Percentiles rank a stretch among this genome's conserved stretches.
Conservation (phyloP, 2,329 filamentous ascomycete species). For the Fusarium domesticum region DNA sequence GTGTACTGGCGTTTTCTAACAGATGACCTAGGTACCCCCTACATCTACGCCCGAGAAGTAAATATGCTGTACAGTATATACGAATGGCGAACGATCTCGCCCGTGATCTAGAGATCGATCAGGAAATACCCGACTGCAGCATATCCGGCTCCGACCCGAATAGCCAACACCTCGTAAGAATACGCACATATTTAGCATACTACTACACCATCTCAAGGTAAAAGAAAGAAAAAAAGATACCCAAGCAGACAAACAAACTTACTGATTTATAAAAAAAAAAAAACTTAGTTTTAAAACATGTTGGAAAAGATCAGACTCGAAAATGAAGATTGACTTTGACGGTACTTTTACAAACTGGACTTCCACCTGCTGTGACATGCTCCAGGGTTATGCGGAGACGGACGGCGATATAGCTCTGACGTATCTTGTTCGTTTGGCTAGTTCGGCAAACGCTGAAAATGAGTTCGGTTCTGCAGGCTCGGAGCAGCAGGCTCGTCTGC, state of each 20-base stretch:
- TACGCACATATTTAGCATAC: conserved; percentile 47
- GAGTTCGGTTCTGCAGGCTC: conserved; percentile 30
- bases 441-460: conserved; percentile 39
- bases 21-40: conserved; percentile 48
- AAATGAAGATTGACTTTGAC: conserved; percentile 14
- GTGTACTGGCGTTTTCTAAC: neutral
- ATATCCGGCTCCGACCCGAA: conserved; percentile 3
- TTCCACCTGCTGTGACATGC: conserved; percentile 42
- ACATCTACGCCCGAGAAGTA: conserved; percentile 51
- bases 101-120: conserved; percentile 48
- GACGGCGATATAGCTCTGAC: conserved; percentile 43
- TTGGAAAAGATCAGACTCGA: neutral
- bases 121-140: conserved; percentile 30
- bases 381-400: conserved; percentile 37
- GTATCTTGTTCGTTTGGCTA: conserved; percentile 43
- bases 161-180: conserved; percentile 36
- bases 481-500: conserved; percentile 42
- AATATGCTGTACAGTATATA: conserved; percentile 48
- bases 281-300: neutral
- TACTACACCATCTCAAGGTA: conserved; percentile 45
- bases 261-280: neutral
- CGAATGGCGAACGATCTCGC: conserved; percentile 51
- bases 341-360: conserved; percentile 43
- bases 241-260: too few species aligned
- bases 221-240: neutral